A percentile compares a stretch with the other conserved stretches of the same genome.
Evolutionary conservation across 805 yeast species (phyloP).

Genomic region (Naumovozyma dairenensis): DNA sequence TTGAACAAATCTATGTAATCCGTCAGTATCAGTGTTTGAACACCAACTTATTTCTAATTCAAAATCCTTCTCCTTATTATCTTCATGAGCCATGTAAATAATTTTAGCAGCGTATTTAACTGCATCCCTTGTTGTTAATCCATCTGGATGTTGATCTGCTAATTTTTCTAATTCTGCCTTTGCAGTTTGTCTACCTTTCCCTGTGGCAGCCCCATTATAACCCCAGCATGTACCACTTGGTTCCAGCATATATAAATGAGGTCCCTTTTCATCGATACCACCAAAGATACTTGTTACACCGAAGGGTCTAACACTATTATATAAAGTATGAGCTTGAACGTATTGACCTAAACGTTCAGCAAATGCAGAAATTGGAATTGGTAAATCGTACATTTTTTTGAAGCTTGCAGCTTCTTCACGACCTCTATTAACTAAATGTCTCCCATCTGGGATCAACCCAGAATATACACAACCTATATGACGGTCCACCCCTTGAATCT

Average conservation of each 20-base stretch:
- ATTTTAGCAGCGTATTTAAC: conserved; percentile 90
- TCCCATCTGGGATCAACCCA: conserved; percentile 93
- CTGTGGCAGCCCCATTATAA: conserved; percentile 92
- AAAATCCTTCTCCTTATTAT: conserved; percentile 92
- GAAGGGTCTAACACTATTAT: conserved; percentile 95
- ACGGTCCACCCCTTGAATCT: conserved; percentile 87
- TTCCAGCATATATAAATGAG: conserved; percentile 92
- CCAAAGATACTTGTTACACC: conserved; percentile 91
- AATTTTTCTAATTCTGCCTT: conserved; percentile 92
- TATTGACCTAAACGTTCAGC: conserved; percentile 82
- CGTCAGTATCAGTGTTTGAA: conserved; percentile 62
- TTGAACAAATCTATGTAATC: conserved; percentile 73
- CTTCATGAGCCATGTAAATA: conserved; percentile 91
- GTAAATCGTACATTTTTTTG: conserved; percentile 64
- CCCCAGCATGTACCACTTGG: conserved; percentile 99
- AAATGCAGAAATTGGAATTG: conserved; percentile 71
- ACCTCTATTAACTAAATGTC: conserved; percentile 84
- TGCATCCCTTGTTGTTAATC: conserved; percentile 70
- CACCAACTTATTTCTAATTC: conserved; percentile 93
- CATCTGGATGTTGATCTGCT: conserved; percentile 28
- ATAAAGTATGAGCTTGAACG: conserved; percentile 91
- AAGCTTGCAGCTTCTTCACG: conserved; percentile 83
- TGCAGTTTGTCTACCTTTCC: conserved; percentile 97
- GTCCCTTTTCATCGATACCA: conserved; percentile 83
- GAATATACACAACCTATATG: conserved; percentile 93